Conservation (phyloP, 2,329 filamentous ascomycete species). For the Penicillium italicum region DNA sequence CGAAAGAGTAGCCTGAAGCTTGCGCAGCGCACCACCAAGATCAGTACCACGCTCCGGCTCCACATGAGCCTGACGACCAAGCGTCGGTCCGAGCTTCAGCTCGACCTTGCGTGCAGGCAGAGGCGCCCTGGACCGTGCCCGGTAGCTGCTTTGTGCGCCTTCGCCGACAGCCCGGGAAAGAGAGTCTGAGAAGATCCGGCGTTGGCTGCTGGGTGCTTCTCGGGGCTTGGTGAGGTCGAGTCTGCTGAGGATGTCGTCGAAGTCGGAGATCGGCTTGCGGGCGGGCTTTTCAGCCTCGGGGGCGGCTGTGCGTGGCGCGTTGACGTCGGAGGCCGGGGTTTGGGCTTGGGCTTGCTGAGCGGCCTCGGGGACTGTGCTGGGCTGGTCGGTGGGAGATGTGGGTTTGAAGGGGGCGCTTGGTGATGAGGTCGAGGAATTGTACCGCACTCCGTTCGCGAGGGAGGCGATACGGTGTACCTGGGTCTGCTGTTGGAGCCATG, state of each 20-base stretch:
- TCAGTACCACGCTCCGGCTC: constrained; percentile 34
- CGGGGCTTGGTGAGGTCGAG: constrained; percentile 28
- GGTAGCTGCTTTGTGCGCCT: constrained; percentile 9
- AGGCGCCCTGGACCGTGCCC: constrained; percentile 9
- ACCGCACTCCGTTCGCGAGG: constrained; percentile 20
- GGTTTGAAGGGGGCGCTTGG: constrained; percentile 1
- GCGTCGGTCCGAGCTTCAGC: constrained; percentile 37
- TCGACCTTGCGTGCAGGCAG: constrained; percentile 27
- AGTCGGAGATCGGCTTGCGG: constrained; percentile 19
- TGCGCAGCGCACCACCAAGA: constrained; percentile 28
- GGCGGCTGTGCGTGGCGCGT: constrained; percentile 14
- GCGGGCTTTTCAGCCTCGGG: neutral
- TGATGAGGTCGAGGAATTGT: constrained; percentile 22
- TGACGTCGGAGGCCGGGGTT: constrained; percentile 22
- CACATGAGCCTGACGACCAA: constrained; percentile 36
- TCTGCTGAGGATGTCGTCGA: constrained; percentile 34
- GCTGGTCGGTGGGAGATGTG: constrained; percentile 5
- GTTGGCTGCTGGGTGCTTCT: neutral
- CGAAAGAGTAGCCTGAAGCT: constrained; percentile 24
- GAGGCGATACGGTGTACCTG: constrained; percentile 15
- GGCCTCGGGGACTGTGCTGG: constrained; percentile 2
- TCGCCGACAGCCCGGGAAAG: constrained; percentile 22
- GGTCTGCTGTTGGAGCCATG: constrained; percentile 24
- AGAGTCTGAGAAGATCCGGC: constrained; percentile 14
- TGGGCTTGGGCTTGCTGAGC: neutral